A percentile compares a stretch with the other conserved stretches of the same genome.
Conservation (phyloP, 1,139 yeast genomes). For the Meyerozyma athensensis region DNA sequence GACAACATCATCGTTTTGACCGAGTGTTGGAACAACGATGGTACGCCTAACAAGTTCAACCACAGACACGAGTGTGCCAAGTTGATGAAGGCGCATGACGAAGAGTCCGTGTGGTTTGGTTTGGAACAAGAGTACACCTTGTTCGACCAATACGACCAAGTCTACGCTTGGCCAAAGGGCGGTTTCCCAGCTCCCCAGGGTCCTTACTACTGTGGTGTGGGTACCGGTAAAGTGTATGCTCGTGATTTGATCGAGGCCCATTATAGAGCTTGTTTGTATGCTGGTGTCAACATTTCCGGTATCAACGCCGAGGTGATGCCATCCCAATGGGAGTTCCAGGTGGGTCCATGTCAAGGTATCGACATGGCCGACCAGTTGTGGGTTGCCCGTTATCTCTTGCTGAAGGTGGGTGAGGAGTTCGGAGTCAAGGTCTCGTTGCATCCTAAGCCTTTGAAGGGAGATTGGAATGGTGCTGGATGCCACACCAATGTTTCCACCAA, state of each 20-base stretch:
- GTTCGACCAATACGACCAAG: conserved; percentile 84
- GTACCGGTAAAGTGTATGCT: conserved; percentile 97
- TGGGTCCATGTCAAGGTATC: conserved; percentile 96
- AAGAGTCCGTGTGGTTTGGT: conserved; percentile 92
- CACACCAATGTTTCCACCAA: conserved; percentile 97
- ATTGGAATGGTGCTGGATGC: conserved; percentile 99
- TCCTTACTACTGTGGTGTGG: conserved; percentile 99
- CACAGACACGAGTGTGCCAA: conserved; percentile 97
- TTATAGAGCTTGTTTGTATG: conserved; percentile 93
- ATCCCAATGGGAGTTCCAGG: conserved; percentile 99
- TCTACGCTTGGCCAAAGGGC: conserved; percentile 99
- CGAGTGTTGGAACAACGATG: conserved; percentile 98
- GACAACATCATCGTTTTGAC: conserved; percentile 92
- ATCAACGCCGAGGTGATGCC: conserved; percentile 99
- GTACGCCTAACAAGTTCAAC: conserved; percentile 97
- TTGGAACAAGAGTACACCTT: conserved; percentile 98
- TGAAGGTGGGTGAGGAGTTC: conserved; percentile 96
- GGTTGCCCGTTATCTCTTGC: conserved; percentile 89
- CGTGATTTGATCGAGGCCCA: conserved; percentile 98
- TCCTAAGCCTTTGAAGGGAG: conserved; percentile 98
- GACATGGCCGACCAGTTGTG: conserved; percentile 96
- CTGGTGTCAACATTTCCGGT: conserved; percentile 89
- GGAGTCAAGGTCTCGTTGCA: conserved; percentile 98
- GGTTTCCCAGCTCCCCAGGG: conserved; percentile 99
- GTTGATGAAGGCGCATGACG: conserved; percentile 88